These are phyloP conservation scores for Penicillium pancosmium DNA, from an alignment of 495 filamentous ascomycete species.

Conservation along the genomic window DNA sequence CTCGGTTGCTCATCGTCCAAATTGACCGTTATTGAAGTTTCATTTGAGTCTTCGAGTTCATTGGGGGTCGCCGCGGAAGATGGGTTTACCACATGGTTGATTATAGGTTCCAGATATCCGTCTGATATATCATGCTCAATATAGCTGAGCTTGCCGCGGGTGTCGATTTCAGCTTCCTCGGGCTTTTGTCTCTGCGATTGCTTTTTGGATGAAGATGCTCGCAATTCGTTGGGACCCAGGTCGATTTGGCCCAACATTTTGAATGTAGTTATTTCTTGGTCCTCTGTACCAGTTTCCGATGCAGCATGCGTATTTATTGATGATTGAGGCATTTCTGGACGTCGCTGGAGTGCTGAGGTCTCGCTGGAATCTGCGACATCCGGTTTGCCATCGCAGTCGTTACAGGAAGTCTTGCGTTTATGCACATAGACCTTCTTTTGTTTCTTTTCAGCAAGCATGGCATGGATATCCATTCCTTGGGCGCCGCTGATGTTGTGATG, in stretches of 20 bases:
- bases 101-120: slow-evolving; percentile 76
- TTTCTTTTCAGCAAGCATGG: slow-evolving; percentile 65
- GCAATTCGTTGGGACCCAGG: slow-evolving; percentile 37
- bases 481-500: slow-evolving; percentile 84
- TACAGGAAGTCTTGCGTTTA: slow-evolving; percentile 74
- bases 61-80: background rate
- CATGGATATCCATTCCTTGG: slow-evolving; percentile 76
- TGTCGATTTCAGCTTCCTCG: slow-evolving; percentile 25
- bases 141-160: slow-evolving; percentile 48
- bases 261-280: slow-evolving; percentile 36
- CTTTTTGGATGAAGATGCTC: slow-evolving; percentile 3
- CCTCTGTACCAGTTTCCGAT: background rate
- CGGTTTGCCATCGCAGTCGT: slow-evolving; percentile 35
- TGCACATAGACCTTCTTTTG: slow-evolving; percentile 55
- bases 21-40: slow-evolving; percentile 6
- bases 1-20: slow-evolving; percentile 13
- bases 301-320: slow-evolving; percentile 25
- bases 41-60: background rate
- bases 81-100: slow-evolving; percentile 61
- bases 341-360: background rate
- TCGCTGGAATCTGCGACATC: slow-evolving; percentile 20
- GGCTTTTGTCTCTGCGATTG: slow-evolving; percentile 31
- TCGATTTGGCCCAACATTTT: slow-evolving; percentile 45
- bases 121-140: slow-evolving; percentile 56
- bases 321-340: background rate